Conservation (phyloP, 2,329 filamentous ascomycete genomes). For the Cladophialophora immunda region DNA sequence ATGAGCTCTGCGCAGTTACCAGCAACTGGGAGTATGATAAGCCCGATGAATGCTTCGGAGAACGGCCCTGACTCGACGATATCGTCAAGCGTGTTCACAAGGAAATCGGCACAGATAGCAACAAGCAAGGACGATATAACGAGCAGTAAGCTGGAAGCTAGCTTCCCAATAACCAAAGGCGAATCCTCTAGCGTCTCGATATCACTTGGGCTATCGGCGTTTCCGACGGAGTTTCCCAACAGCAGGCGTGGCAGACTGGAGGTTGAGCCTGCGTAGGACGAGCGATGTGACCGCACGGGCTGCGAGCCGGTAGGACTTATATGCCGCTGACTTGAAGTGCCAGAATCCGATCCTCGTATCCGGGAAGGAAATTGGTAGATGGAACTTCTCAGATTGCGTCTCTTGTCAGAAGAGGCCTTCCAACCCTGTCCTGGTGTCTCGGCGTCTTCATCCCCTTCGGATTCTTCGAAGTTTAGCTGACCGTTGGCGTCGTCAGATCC, state of each 20-base stretch:
- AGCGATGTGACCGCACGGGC: neutral
- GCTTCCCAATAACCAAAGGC: slow-evolving; percentile 74
- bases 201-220: slow-evolving; percentile 6
- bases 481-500: neutral
- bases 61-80: slow-evolving; percentile 74
- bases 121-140: slow-evolving; percentile 75
- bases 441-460: neutral
- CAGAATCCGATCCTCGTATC: neutral
- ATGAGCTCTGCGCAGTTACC: slow-evolving; percentile 84
- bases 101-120: slow-evolving; percentile 76
- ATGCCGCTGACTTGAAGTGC: slow-evolving; percentile 8
- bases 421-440: neutral
- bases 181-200: slow-evolving; percentile 51
- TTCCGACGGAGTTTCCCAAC: slow-evolving; percentile 5
- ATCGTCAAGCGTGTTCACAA: slow-evolving; percentile 77
- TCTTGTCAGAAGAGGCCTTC: slow-evolving; percentile 5
- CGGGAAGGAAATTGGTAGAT: slow-evolving; percentile 10
- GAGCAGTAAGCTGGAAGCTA: slow-evolving; percentile 76
- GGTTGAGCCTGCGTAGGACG: slow-evolving; percentile 10
- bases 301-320: slow-evolving; percentile 3
- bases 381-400: slow-evolving; percentile 1
- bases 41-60: slow-evolving; percentile 80
- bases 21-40: slow-evolving; percentile 80
- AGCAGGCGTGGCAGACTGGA: slow-evolving; percentile 22
- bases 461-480: neutral